phyloP scores from a whole-genome alignment of 106 monocot species.

The Acorus gramineus region DNA sequence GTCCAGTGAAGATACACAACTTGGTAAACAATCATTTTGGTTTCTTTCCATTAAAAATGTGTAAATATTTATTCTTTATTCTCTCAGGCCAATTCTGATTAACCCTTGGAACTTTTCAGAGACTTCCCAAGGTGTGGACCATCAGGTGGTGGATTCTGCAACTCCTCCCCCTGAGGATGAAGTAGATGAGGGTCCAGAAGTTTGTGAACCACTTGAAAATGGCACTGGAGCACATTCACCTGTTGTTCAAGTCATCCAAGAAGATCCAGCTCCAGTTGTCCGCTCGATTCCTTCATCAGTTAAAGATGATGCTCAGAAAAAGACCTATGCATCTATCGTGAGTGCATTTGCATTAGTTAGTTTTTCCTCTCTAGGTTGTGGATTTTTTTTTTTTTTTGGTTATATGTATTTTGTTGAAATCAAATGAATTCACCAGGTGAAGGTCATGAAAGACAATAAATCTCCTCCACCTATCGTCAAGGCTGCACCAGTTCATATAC shows the following conservation, averaged over 20 bases:
- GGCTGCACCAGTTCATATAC: too few species aligned
- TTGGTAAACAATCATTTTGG: too few species aligned
- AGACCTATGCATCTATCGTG: conserved; percentile 68
- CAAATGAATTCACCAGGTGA: conserved; percentile 20
- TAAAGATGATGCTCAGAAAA: conserved; percentile 27
- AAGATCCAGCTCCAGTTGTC: not conserved
- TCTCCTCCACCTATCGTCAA: too few species aligned
- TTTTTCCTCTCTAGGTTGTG: not conserved
- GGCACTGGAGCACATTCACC: conserved; percentile 3
- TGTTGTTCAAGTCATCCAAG: conserved; percentile 1
- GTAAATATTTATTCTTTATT: too few species aligned
- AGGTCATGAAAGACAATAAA: conserved; percentile 23
- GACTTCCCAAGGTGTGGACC: not conserved
- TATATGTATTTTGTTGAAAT: not conserved
- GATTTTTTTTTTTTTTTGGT: not conserved
- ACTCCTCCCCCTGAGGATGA: conserved; percentile 1
- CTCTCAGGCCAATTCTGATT: too few species aligned
- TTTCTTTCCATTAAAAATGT: too few species aligned
- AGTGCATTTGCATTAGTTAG: conserved; percentile 3
- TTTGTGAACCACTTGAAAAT: conserved; percentile 6
- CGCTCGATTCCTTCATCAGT: not conserved
- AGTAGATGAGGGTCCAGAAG: conserved; percentile 2
- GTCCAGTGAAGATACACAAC: too few species aligned
- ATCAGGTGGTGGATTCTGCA: not conserved
- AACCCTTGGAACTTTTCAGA: not conserved